Conservation (phyloP, 352 stramenopile species). For the Globisporangium barbulae region DNA sequence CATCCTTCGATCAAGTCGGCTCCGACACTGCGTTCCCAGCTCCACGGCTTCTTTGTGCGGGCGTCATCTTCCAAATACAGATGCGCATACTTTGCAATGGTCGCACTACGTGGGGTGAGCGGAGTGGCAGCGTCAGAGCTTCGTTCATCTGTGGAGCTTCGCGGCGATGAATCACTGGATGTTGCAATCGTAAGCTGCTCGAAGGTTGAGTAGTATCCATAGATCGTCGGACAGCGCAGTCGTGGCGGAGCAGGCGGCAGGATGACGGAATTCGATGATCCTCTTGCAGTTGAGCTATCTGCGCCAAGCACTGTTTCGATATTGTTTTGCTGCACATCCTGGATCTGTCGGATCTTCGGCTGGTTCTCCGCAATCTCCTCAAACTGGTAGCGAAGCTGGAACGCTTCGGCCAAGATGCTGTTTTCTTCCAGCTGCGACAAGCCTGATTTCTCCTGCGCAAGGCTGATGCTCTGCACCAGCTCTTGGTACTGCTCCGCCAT, state of each 20-base stretch:
- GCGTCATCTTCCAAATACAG: slow-evolving; percentile 68
- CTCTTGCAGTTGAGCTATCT: neutral
- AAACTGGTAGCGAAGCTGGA: slow-evolving; percentile 59
- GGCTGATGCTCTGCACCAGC: slow-evolving; percentile 52
- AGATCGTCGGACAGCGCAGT: slow-evolving; percentile 61
- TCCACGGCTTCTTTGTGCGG: slow-evolving; percentile 54
- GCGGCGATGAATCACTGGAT: neutral
- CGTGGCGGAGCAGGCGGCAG: slow-evolving; percentile 23
- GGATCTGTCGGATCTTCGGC: slow-evolving; percentile 20
- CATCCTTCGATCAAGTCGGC: slow-evolving; percentile 38
- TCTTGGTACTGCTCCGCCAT: slow-evolving; percentile 53
- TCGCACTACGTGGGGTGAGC: slow-evolving; percentile 63
- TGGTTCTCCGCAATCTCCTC: slow-evolving; percentile 69
- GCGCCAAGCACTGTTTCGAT: neutral
- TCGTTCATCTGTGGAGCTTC: neutral
- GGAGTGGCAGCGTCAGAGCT: slow-evolving; percentile 3
- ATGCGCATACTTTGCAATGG: slow-evolving; percentile 75
- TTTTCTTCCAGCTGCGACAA: slow-evolving; percentile 28
- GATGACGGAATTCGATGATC: slow-evolving; percentile 8
- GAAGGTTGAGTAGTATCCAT: slow-evolving; percentile 75
- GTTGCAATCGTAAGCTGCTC: slow-evolving; percentile 37
- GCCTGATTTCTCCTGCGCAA: slow-evolving; percentile 47
- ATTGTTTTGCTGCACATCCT: slow-evolving; percentile 13
- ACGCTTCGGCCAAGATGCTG: slow-evolving; percentile 45
- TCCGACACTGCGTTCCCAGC: slow-evolving; percentile 32